These are phyloP conservation scores for Amanita thiersii DNA, from an alignment of 768 basidiomycete genomes.

Conservation along the genomic window DNA sequence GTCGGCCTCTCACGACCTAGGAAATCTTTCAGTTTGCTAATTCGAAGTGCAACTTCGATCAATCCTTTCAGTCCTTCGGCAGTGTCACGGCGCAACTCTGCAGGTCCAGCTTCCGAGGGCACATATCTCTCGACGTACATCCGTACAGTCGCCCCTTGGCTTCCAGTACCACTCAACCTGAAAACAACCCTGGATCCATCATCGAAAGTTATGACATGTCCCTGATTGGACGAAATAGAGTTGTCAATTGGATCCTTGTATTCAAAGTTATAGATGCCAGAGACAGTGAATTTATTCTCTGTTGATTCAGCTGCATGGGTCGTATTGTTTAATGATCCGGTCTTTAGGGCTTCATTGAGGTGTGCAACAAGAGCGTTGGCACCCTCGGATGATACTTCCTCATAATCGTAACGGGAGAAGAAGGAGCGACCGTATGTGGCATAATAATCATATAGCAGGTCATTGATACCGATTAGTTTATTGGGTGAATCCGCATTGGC, in stretches of 20 bases:
- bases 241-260: slow-evolving; percentile 99
- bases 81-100: slow-evolving; percentile 66
- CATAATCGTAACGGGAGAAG: slow-evolving; percentile 99
- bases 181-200: slow-evolving; percentile 95
- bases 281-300: slow-evolving; percentile 66
- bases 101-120: slow-evolving; percentile 55
- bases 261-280: slow-evolving; percentile 77
- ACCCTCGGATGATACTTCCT: slow-evolving; percentile 89
- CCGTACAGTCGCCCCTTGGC: slow-evolving; percentile 91
- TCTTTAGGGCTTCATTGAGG: slow-evolving; percentile 64
- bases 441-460: slow-evolving; percentile 84
- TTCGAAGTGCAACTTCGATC: slow-evolving; percentile 88
- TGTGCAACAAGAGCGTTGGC: slow-evolving; percentile 80
- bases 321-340: slow-evolving; percentile 60
- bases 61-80: slow-evolving; percentile 89
- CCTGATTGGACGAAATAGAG: slow-evolving; percentile 91
- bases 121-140: slow-evolving; percentile 95
- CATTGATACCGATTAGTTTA: slow-evolving; percentile 83
- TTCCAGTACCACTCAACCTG: slow-evolving; percentile 93
- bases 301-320: slow-evolving; percentile 61
- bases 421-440: slow-evolving; percentile 91
- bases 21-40: slow-evolving; percentile 81
- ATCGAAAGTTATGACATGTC: slow-evolving; percentile 83
- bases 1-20: slow-evolving; percentile 87
- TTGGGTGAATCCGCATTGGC: slow-evolving; percentile 71